Percentiles rank a stretch among this genome's conserved stretches.
These are phyloP conservation scores for Hypholoma sublateritium DNA, from an alignment of 768 basidiomycete genomes.

Conservation along the genomic window DNA sequence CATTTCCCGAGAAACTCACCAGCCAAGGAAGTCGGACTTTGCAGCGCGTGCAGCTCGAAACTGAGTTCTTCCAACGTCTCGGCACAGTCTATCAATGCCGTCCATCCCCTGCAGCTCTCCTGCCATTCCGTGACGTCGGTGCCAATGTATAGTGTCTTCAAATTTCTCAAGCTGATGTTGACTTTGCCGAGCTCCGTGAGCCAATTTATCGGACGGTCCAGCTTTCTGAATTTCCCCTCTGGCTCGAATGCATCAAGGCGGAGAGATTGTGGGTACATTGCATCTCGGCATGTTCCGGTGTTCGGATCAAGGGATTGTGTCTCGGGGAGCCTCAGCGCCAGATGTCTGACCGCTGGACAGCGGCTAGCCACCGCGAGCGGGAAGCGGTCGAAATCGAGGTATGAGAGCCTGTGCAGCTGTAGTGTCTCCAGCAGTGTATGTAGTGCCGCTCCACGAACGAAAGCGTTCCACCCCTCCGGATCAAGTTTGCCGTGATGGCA, in stretches of 20 bases:
- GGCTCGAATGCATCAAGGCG: neutral
- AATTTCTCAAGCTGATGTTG: neutral
- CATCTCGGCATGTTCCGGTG: neutral
- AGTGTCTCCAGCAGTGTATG: neutral
- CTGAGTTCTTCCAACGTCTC: constrained; percentile 1
- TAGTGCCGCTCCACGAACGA: neutral
- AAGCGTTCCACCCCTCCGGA: neutral
- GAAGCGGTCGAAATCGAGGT: neutral
- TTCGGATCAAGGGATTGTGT: neutral
- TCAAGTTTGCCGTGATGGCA: neutral
- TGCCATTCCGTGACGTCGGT: constrained; percentile 1
- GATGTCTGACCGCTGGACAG: neutral
- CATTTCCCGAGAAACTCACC: neutral
- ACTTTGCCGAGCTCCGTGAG: neutral
- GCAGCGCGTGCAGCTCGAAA: neutral
- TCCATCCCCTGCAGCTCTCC: constrained; percentile 1
- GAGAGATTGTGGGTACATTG: neutral
- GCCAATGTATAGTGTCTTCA: neutral
- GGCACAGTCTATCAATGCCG: neutral
- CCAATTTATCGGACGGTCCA: neutral
- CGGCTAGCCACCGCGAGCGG: constrained; percentile 1
- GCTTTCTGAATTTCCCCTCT: neutral
- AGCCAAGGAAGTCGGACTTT: neutral
- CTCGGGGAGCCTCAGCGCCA: neutral
- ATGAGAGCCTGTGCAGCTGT: neutral